Evolutionary conservation across 2,329 filamentous ascomycete species (phyloP).

Genomic region (Cladosporium colombiae): DNA sequence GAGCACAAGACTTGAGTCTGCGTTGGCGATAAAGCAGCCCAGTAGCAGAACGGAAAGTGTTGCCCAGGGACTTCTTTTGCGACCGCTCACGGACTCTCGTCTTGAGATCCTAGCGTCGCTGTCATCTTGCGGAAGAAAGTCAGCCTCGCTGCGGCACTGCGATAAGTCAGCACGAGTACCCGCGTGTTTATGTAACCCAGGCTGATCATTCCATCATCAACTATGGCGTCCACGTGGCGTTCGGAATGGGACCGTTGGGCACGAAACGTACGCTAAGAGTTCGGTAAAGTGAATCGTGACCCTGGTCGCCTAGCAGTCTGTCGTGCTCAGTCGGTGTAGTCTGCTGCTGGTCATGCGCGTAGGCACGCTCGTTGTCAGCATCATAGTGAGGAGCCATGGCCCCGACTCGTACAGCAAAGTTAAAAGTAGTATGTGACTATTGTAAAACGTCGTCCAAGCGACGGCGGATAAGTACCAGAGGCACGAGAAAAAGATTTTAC

Average conservation of each 20-base stretch:
- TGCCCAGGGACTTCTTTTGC: conserved; percentile 26
- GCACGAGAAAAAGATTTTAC: conserved; percentile 6
- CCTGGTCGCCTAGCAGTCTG: conserved; percentile 19
- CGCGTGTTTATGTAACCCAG: background rate
- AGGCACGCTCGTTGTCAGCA: background rate
- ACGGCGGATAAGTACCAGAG: background rate
- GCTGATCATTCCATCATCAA: background rate
- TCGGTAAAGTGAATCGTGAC: conserved; percentile 24
- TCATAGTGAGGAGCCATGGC: conserved; percentile 3
- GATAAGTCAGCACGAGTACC: background rate
- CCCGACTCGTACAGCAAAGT: background rate
- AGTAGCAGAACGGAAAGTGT: conserved; percentile 36
- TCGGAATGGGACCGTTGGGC: background rate
- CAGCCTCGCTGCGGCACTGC: conserved; percentile 25
- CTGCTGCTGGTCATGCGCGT: background rate
- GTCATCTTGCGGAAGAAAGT: conserved; percentile 28
- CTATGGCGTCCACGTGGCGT: background rate
- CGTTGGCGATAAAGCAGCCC: conserved; percentile 66
- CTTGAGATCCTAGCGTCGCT: conserved; percentile 25
- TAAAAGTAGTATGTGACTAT: background rate
- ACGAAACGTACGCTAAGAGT: conserved; percentile 26
- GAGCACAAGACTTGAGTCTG: conserved; percentile 65
- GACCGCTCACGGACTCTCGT: conserved; percentile 20
- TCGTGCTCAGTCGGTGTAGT: background rate
- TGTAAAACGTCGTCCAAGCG: background rate